Base-by-base conservation (phyloP, 345 rosid genomes). In the Populus alba region DNA sequence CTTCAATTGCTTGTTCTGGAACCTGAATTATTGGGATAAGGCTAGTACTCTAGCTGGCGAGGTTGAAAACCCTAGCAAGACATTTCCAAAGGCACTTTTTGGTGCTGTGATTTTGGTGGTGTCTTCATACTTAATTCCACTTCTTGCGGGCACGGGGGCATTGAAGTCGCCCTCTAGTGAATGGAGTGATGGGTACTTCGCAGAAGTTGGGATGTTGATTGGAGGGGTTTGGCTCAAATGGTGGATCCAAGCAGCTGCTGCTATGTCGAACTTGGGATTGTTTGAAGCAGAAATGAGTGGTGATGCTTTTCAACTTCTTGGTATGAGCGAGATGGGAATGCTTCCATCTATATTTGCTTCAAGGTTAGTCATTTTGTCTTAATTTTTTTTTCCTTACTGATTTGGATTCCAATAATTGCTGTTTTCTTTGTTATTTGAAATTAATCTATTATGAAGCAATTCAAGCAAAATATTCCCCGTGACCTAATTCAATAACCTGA, bases 221-320 rank as follows among this genome's bases (percentile, higher is more conserved):
- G 98, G 98, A 33, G 97, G 98, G 47, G 84, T 82, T 79, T 90
- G 97, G 97, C 95, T 93, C 37, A 93, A 86, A 69, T 89, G 93
- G 80, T 95, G 98, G 97, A 91, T 93, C 75, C 98, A 95, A 85
- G 97, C 94, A 9, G 95, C 98, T 82, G 88, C 98, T 41, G 98
- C 95, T 3, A 87, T 90, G 94, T 95, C 98, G 4, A 95, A 95
- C 75, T 73, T 95, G 80, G 98, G 97, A n/a, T 81, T 95, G 85
- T 95, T 93, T 85, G 97, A 92, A 84, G 98, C 98, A 3, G 98
- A 95, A 84, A 93, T 95, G 98, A 95, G 98, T 76, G 87, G 87
- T 37, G 98, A 93, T 82, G 94, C 97, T 8, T 95, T 89, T 66
- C 98, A 95, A 81, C 92, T 95, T 81, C 94, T 95, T 31, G 98